These are phyloP conservation scores for Aureobasidium sp. DNA, from an alignment of 2,329 filamentous ascomycete species.

Conservation along the genomic window DNA sequence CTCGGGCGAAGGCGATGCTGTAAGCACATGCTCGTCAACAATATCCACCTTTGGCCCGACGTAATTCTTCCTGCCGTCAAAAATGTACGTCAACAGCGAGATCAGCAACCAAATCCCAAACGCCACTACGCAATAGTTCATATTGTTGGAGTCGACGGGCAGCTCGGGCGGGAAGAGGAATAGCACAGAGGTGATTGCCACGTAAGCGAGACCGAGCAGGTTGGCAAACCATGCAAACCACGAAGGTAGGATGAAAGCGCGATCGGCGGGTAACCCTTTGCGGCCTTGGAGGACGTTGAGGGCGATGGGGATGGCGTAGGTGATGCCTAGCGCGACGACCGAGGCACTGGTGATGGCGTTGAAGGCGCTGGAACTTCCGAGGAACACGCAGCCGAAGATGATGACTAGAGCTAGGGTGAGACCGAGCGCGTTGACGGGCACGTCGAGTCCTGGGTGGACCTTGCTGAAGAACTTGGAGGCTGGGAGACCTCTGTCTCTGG, in stretches of 20 bases:
- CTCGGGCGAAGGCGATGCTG: background rate
- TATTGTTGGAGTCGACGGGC: conserved; percentile 56
- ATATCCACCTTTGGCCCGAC: conserved; percentile 36
- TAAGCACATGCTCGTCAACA: conserved; percentile 20
- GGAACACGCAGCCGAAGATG: conserved; percentile 29
- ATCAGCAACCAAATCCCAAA: conserved; percentile 51
- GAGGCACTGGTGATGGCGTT: conserved; percentile 37
- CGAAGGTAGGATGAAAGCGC: conserved; percentile 48
- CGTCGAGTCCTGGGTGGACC: conserved; percentile 27
- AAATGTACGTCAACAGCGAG: conserved; percentile 49
- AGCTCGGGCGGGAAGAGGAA: conserved; percentile 64
- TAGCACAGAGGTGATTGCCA: conserved; percentile 61
- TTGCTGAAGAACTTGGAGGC: conserved; percentile 27
- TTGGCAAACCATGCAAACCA: conserved; percentile 53
- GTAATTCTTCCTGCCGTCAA: conserved; percentile 54
- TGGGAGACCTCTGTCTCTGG: conserved; percentile 28
- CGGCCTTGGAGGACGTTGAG: conserved; percentile 61
- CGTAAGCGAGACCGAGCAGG: conserved; percentile 52
- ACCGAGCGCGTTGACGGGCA: conserved; percentile 27
- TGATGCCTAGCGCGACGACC: conserved; percentile 62
- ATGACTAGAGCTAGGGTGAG: conserved; percentile 25
- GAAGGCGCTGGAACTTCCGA: conserved; percentile 29
- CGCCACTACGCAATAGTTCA: conserved; percentile 55
- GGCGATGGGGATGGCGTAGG: conserved; percentile 64
- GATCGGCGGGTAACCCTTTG: conserved; percentile 48